Evolutionary conservation across 2,329 filamentous ascomycete genomes (phyloP).

Genomic region (Pestalotiopsis fici): DNA sequence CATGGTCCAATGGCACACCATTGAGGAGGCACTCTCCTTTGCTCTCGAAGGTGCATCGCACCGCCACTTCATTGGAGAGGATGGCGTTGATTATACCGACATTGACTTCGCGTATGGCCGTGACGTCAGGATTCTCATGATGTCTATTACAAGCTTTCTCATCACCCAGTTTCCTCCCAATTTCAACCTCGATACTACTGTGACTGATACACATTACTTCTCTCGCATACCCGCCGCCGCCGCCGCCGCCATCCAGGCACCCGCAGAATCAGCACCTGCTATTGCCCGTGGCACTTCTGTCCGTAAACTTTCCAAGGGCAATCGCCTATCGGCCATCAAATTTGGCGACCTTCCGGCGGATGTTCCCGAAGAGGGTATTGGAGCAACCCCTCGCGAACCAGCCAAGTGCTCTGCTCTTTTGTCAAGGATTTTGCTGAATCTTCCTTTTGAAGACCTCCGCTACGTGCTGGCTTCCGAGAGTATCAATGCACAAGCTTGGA

Average conservation of each 20-base stretch:
- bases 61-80: constrained; percentile 25
- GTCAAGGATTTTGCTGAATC: constrained; percentile 68
- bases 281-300: constrained; percentile 41
- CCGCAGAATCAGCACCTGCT: constrained; percentile 32
- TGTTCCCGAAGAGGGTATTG: constrained; percentile 29
- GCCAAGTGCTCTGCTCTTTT: constrained; percentile 48
- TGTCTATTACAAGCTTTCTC: constrained; percentile 59
- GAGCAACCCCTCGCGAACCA: constrained; percentile 24
- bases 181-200: constrained; percentile 58
- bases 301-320: constrained; percentile 37
- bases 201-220: constrained; percentile 35
- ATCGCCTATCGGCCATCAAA: constrained; percentile 63
- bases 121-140: constrained; percentile 55
- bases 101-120: constrained; percentile 53
- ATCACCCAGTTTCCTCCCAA: constrained; percentile 59
- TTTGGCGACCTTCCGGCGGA: constrained; percentile 65
- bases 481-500: constrained; percentile 54
- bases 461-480: constrained; percentile 63
- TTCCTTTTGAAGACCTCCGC: constrained; percentile 69
- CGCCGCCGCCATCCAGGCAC: constrained; percentile 29
- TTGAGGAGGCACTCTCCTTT: constrained; percentile 62
- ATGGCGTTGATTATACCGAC: constrained; percentile 12
- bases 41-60: constrained; percentile 45
- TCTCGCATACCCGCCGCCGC: constrained; percentile 39
- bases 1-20: constrained; percentile 62